These are phyloP conservation scores for Saccharomyces hybrid DNA, from an alignment of 1,139 yeast species.

Conservation along the genomic window DNA sequence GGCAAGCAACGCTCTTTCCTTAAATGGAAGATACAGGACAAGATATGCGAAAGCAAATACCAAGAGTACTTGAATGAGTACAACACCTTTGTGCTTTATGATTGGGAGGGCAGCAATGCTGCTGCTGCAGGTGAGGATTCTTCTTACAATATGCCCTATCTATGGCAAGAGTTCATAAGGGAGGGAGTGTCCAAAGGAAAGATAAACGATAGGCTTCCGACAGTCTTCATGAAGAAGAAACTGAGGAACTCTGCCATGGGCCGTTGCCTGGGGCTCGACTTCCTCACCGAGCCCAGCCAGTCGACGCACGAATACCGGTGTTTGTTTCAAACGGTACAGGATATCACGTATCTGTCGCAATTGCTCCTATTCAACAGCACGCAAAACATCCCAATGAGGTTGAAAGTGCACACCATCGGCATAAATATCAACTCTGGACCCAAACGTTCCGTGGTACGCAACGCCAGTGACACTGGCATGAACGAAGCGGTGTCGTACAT, in stretches of 20 bases:
- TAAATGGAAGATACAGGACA: constrained; percentile 3
- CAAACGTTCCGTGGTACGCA: neutral
- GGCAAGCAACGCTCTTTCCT: neutral
- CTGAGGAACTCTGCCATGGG: neutral
- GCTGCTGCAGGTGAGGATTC: neutral
- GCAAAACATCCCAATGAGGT: neutral
- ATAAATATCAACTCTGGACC: neutral
- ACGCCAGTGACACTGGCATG: neutral
- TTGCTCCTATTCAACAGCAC: constrained; percentile 3
- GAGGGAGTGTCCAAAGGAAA: neutral
- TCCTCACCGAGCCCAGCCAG: neutral
- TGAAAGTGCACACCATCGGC: neutral
- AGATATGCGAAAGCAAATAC: constrained; percentile 2
- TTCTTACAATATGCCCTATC: neutral
- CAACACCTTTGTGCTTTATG: constrained; percentile 7
- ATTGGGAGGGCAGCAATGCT: constrained; percentile 3
- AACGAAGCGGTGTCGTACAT: constrained; percentile 7
- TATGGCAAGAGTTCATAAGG: constrained; percentile 3
- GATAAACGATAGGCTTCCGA: neutral
- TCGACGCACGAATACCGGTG: neutral
- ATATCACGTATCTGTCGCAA: constrained; percentile 1
- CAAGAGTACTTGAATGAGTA: constrained; percentile 3
- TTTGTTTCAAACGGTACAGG: neutral
- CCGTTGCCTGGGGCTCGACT: neutral
- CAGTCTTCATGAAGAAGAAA: neutral